phyloP scores from a whole-genome alignment of 2,329 filamentous ascomycete species.

The Dryadomyces quercivorus region DNA sequence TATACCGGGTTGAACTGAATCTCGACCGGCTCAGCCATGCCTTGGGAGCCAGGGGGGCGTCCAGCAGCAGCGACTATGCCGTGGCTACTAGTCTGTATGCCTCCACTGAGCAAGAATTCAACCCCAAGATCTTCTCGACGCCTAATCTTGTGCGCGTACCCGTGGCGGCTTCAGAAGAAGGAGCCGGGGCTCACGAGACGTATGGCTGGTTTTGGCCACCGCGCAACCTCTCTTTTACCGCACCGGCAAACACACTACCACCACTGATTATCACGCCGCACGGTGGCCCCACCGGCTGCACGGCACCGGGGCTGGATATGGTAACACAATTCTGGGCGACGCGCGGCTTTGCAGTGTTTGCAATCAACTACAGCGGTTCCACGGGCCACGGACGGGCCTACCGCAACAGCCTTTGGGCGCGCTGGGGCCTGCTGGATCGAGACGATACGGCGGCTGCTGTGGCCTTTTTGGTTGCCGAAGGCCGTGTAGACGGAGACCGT shows the following conservation, averaged over 20 bases:
- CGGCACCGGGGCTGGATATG: conserved; percentile 29
- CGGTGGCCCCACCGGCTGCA: conserved; percentile 36
- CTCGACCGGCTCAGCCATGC: conserved; percentile 16
- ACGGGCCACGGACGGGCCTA: conserved; percentile 38
- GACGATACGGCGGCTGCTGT: conserved; percentile 37
- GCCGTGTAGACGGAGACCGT: conserved; percentile 4
- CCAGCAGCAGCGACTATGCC: not conserved
- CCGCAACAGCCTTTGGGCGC: conserved; percentile 32
- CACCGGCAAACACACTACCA: conserved; percentile 25
- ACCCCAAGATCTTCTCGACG: conserved; percentile 21
- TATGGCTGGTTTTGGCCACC: conserved; percentile 38
- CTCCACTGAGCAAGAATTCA: conserved; percentile 21
- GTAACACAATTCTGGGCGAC: conserved; percentile 39
- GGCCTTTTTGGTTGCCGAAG: conserved; percentile 23
- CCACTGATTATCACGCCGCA: conserved; percentile 38
- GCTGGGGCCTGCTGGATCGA: conserved; percentile 38
- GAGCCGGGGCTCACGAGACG: conserved; percentile 18
- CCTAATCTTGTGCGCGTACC: conserved; percentile 18
- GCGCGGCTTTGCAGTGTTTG: conserved; percentile 37
- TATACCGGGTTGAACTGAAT: conserved; percentile 22
- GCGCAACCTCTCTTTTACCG: conserved; percentile 29
- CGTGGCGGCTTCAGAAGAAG: not conserved
- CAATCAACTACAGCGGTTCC: conserved; percentile 40
- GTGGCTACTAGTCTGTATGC: conserved; percentile 15
- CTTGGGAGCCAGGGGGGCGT: conserved; percentile 11